Evolutionary conservation across 768 basidiomycete species (phyloP).

Genomic region (Panus rudis): DNA sequence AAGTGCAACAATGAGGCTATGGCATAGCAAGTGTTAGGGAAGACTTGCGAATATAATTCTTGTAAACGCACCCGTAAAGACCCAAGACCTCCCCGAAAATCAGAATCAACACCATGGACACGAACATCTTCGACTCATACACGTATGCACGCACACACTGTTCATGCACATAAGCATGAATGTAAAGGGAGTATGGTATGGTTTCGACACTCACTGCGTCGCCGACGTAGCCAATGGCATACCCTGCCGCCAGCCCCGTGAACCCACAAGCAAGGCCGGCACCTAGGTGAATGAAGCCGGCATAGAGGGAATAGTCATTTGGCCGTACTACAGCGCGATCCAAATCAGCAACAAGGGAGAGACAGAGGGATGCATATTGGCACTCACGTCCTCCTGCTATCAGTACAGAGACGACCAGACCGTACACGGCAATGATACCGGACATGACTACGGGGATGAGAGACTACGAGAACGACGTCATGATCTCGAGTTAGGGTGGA

Average conservation of each 20-base stretch:
- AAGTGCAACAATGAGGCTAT: slow-evolving; percentile 77
- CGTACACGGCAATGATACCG: slow-evolving; percentile 97
- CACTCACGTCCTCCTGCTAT: slow-evolving; percentile 64
- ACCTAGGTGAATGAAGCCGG: slow-evolving; percentile 88
- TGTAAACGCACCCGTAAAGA: slow-evolving; percentile 61
- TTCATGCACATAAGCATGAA: neutral
- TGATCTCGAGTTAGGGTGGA: neutral
- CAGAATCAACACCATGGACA: slow-evolving; percentile 93
- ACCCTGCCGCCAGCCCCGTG: slow-evolving; percentile 89
- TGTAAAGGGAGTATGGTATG: slow-evolving; percentile 9
- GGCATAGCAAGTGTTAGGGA: neutral
- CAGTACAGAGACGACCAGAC: slow-evolving; percentile 90
- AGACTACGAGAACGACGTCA: slow-evolving; percentile 43
- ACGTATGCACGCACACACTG: slow-evolving; percentile 91
- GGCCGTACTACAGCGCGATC: slow-evolving; percentile 43
- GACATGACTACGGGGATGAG: slow-evolving; percentile 98
- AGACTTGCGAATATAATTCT: neutral
- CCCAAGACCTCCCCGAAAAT: slow-evolving; percentile 91
- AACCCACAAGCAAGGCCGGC: slow-evolving; percentile 88
- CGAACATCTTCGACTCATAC: slow-evolving; percentile 86
- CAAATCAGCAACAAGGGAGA: neutral
- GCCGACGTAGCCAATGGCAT: slow-evolving; percentile 90
- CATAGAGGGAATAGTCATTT: slow-evolving; percentile 70
- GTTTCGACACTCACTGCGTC: slow-evolving; percentile 63
- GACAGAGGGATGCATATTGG: slow-evolving; percentile 16